phyloP scores from a whole-genome alignment of 2,329 filamentous ascomycete genomes.

The Daldinia eschscholtzii region DNA sequence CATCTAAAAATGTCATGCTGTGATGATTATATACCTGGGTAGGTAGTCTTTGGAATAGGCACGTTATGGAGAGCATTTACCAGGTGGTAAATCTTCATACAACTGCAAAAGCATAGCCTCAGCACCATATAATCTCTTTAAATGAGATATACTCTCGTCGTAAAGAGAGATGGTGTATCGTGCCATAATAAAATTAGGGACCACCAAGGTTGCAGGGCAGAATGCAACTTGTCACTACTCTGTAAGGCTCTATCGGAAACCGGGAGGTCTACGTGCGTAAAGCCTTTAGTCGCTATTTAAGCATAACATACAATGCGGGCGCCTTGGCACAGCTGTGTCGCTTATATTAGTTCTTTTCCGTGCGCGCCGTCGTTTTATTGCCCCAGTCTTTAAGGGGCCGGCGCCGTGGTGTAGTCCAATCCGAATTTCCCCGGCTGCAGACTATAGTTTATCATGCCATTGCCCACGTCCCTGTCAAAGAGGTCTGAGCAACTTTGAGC shows the following conservation, averaged over 20 bases:
- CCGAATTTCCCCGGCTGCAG: background rate
- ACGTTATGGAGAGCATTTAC: background rate
- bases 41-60: too few relatives aligned
- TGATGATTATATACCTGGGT: background rate
- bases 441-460: background rate
- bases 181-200: constrained; percentile 9
- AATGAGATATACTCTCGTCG: background rate
- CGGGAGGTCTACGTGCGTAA: background rate
- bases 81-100: background rate
- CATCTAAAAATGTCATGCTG: background rate
- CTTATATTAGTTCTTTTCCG: constrained; percentile 9
- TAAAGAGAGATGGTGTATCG: background rate
- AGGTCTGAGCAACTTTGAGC: background rate
- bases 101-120: background rate
- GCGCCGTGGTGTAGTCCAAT: constrained; percentile 6
- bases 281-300: background rate
- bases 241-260: background rate
- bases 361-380: constrained; percentile 14
- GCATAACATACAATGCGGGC: background rate
- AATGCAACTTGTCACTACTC: background rate
- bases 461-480: background rate
- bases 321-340: constrained; percentile 1
- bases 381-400: constrained; percentile 7
- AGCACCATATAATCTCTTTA: background rate
- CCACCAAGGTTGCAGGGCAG: background rate